phyloP scores from a whole-genome alignment of 306 rosid genomes.

The Gillenia trifoliata region DNA sequence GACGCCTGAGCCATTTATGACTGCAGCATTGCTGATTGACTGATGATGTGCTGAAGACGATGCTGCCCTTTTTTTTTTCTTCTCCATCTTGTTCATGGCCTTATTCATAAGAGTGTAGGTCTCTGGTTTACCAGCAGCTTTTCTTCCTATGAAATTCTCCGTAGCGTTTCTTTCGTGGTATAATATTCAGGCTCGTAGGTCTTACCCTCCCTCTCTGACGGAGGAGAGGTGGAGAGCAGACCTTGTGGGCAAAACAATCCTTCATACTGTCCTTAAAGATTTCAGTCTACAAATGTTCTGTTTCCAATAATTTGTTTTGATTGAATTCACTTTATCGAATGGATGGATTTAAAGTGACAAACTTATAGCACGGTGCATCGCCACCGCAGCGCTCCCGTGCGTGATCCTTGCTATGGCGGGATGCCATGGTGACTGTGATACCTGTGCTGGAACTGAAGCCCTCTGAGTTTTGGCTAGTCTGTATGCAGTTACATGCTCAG shows the following conservation, averaged over 20 bases:
- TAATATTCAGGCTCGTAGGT: constrained; percentile 35
- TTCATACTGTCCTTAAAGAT: constrained; percentile 12
- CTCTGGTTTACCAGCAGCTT: constrained; percentile 19
- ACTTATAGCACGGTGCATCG: no score
- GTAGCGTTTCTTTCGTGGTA: constrained; percentile 14
- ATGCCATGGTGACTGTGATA: no score
- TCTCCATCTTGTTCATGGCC: constrained; percentile 20
- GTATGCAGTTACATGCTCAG: no score
- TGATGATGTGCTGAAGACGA: constrained; percentile 24
- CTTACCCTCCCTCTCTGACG: constrained; percentile 13
- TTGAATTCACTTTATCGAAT: not conserved
- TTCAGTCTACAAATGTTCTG: not conserved
- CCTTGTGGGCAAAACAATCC: constrained; percentile 16
- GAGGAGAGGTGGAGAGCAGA: constrained; percentile 3
- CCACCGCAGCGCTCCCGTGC: no score
- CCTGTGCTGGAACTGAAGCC: no score
- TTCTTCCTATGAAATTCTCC: constrained; percentile 30
- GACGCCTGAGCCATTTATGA: constrained; percentile 86
- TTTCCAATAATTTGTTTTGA: not conserved
- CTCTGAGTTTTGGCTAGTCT: no score
- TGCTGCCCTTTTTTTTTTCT: constrained; percentile 9
- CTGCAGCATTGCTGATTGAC: constrained; percentile 22
- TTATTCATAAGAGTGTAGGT: constrained; percentile 43
- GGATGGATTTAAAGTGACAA: no score
- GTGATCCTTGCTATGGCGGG: no score